These are phyloP conservation scores for Verticillium nubilum DNA, from an alignment of 2,329 filamentous ascomycete genomes.

Conservation along the genomic window DNA sequence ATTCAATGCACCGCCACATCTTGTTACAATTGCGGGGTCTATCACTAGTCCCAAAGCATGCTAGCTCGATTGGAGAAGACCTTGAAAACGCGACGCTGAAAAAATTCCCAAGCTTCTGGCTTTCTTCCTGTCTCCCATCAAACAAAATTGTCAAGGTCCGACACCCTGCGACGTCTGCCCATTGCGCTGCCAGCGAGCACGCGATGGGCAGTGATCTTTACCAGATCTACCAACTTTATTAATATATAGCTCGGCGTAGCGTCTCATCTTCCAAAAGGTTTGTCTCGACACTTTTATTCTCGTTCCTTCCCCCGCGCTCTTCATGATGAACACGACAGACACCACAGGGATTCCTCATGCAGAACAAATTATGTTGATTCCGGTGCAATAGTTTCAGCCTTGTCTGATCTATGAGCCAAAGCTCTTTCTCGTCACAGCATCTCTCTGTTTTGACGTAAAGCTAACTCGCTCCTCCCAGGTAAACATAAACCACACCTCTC, in stretches of 20 bases:
- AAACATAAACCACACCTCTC: conserved; percentile 15
- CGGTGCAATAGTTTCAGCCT: conserved; percentile 61
- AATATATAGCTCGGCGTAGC: not conserved
- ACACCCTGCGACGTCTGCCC: not conserved
- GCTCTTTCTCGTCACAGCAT: conserved; percentile 13
- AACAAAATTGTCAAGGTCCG: not conserved
- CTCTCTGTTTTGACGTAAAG: conserved; percentile 10
- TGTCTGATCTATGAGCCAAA: conserved; percentile 48
- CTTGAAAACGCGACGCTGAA: conserved; percentile 1
- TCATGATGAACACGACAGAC: conserved; percentile 22
- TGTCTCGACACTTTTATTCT: conserved; percentile 17
- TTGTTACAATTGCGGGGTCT: conserved; percentile 11
- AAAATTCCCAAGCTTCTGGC: not conserved
- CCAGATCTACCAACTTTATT: not conserved
- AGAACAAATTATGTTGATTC: conserved; percentile 61
- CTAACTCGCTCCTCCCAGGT: conserved; percentile 40
- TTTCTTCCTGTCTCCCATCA: conserved; percentile 1
- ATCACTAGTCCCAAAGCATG: conserved; percentile 7
- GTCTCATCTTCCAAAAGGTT: conserved; percentile 37
- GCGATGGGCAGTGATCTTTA: not conserved
- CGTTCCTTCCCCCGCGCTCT: conserved; percentile 1
- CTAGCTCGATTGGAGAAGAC: conserved; percentile 16
- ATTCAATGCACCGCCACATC: conserved; percentile 28
- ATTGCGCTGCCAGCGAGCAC: not conserved
- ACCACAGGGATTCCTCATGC: conserved; percentile 64